These are phyloP conservation scores for Immersiporthe knoxdaviesiana DNA, from an alignment of 2,329 filamentous ascomycete species.

Conservation along the genomic window DNA sequence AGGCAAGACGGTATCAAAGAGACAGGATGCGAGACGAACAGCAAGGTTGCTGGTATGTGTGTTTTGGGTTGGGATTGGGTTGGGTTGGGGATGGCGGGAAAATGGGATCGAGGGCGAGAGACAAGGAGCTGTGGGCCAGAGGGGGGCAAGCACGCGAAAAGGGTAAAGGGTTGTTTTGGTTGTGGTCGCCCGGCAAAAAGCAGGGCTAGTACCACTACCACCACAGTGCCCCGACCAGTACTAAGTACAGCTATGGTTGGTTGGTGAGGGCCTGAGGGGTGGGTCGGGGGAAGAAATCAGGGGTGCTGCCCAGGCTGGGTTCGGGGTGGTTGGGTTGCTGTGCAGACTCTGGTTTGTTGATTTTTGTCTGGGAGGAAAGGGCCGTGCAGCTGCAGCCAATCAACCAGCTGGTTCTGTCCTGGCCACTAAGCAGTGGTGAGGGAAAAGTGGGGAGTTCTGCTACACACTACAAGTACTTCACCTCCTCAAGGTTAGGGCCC, in stretches of 20 bases:
- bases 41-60: constrained; percentile 24
- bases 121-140: constrained; percentile 23
- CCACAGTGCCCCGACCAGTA: not conserved
- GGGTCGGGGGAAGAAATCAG: constrained; percentile 3
- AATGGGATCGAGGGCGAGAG: constrained; percentile 23
- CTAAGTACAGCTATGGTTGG: not conserved
- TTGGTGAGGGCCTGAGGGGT: not conserved
- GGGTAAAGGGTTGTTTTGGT: constrained; percentile 14
- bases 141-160: constrained; percentile 16
- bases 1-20: constrained; percentile 8
- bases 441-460: constrained; percentile 5
- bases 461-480: no score
- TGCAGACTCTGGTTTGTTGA: constrained; percentile 26
- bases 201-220: not conserved
- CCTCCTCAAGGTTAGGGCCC: not conserved
- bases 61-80: not conserved
- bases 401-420: not conserved
- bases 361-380: constrained; percentile 24
- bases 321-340: not conserved
- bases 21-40: constrained; percentile 15
- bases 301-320: not conserved
- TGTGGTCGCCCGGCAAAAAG: constrained; percentile 12
- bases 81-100: not conserved
- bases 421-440: not conserved
- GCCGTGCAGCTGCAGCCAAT: constrained; percentile 8